Percentiles rank a stretch among this genome's conserved stretches.
phyloP scores from a whole-genome alignment of 768 basidiomycete genomes.

The Auricularia cornea region DNA sequence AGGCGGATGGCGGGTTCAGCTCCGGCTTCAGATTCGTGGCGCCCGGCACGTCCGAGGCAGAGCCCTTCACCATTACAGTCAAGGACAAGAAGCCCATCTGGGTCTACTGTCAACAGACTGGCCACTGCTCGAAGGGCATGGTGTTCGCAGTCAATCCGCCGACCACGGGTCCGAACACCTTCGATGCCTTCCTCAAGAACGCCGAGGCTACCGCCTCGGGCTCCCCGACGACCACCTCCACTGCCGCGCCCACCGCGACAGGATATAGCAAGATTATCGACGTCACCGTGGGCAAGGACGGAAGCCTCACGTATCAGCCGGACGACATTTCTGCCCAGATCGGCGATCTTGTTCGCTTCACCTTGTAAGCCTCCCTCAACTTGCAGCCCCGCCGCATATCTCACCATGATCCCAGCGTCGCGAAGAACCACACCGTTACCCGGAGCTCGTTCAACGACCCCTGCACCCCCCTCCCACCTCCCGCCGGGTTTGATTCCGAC shows the following conservation, averaged over 20 bases:
- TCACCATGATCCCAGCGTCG: not conserved
- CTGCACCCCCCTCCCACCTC: slow-evolving; percentile 28
- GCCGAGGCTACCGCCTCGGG: no score
- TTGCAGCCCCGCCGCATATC: not conserved
- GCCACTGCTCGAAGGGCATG: slow-evolving; percentile 37
- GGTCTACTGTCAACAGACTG: slow-evolving; percentile 50
- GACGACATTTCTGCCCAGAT: not conserved
- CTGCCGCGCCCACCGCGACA: no score
- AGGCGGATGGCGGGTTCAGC: slow-evolving; percentile 40
- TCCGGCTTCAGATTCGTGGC: slow-evolving; percentile 42
- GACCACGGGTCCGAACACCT: no score
- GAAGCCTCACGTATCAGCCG: not conserved
- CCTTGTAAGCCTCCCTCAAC: not conserved
- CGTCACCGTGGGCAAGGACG: not conserved
- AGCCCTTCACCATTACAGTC: slow-evolving; percentile 44
- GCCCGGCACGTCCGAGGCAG: slow-evolving; percentile 15
- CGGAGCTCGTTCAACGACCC: slow-evolving; percentile 40
- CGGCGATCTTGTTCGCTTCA: not conserved
- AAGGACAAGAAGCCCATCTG: slow-evolving; percentile 43
- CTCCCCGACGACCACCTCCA: no score
- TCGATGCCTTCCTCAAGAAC: no score
- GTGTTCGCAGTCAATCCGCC: slow-evolving; percentile 8
- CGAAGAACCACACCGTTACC: slow-evolving; percentile 42
- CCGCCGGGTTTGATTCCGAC: slow-evolving; percentile 49
- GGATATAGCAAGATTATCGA: no score